Evolutionary conservation across 306 rosid genomes (phyloP).

Genomic region (Medicago lupulina): DNA sequence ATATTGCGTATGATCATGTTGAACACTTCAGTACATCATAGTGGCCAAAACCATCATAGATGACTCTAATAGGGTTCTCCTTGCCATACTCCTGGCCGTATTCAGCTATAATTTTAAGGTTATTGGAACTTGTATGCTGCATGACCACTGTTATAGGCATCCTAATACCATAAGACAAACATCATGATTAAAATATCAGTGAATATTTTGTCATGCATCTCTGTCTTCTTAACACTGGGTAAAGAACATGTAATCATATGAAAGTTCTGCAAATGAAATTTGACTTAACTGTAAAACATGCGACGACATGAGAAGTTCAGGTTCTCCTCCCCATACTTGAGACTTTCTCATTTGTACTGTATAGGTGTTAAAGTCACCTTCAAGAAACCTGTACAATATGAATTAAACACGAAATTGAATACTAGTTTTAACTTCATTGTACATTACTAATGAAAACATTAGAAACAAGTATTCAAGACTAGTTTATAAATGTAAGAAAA

Average conservation of each 20-base stretch:
- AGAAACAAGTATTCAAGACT: neutral
- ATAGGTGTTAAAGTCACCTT: constrained; percentile 77
- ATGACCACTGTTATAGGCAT: constrained; percentile 82
- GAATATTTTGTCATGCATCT: neutral
- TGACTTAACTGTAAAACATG: constrained; percentile 72
- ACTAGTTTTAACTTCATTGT: neutral
- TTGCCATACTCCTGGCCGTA: constrained; percentile 80
- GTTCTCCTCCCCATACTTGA: constrained; percentile 89
- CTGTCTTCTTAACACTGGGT: too few relatives aligned
- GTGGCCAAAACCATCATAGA: constrained; percentile 82
- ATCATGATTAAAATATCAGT: constrained; percentile 26
- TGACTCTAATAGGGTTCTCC: constrained; percentile 69
- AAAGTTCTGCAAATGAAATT: constrained; percentile 25
- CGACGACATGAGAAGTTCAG: constrained; percentile 85
- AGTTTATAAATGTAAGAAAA: too few relatives aligned
- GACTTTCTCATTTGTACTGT: constrained; percentile 73
- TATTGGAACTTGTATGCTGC: constrained; percentile 55
- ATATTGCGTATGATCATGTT: neutral
- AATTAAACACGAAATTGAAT: neutral
- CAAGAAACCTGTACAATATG: constrained; percentile 67
- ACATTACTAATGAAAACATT: neutral
- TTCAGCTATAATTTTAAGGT: constrained; percentile 70
- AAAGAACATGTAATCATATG: neutral
- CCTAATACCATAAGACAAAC: constrained; percentile 59
- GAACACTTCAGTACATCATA: constrained; percentile 61